phyloP scores from a whole-genome alignment of 805 yeast genomes.

The Spathaspora boniae region DNA sequence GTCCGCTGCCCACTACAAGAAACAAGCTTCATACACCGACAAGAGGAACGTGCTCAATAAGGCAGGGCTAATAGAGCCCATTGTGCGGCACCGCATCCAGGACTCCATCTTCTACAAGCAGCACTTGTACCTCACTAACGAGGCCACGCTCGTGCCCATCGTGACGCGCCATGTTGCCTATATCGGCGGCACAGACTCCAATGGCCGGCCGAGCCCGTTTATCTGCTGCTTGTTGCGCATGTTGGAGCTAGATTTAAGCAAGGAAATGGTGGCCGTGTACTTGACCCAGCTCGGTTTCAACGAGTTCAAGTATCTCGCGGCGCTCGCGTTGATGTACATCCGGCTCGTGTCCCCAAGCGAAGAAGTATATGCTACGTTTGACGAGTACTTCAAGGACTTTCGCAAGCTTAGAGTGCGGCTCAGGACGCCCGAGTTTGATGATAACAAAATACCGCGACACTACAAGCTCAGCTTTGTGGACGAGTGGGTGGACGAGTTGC shows the following conservation, averaged over 20 bases:
- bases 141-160: constrained; percentile 35
- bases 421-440: constrained; percentile 22
- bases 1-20: constrained; percentile 9
- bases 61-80: constrained; percentile 38
- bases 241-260: constrained; percentile 69
- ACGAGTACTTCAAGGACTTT: constrained; percentile 58
- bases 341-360: constrained; percentile 39
- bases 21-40: constrained; percentile 24
- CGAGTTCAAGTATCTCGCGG: constrained; percentile 71
- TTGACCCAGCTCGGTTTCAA: constrained; percentile 51
- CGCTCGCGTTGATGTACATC: constrained; percentile 63
- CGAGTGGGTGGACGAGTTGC: constrained; percentile 64
- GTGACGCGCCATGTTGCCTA: constrained; percentile 33
- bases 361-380: constrained; percentile 49
- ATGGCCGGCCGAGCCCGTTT: constrained; percentile 65
- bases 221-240: constrained; percentile 74
- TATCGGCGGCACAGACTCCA: constrained; percentile 58
- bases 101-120: constrained; percentile 44
- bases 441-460: constrained; percentile 18
- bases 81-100: constrained; percentile 38
- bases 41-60: constrained; percentile 26
- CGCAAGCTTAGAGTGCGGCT: constrained; percentile 55
- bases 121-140: constrained; percentile 37
- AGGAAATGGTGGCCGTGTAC: constrained; percentile 52
- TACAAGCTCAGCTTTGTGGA: constrained; percentile 56